Evolutionary conservation across 345 rosid species (phyloP).

Genomic region (Citrus sinensis): DNA sequence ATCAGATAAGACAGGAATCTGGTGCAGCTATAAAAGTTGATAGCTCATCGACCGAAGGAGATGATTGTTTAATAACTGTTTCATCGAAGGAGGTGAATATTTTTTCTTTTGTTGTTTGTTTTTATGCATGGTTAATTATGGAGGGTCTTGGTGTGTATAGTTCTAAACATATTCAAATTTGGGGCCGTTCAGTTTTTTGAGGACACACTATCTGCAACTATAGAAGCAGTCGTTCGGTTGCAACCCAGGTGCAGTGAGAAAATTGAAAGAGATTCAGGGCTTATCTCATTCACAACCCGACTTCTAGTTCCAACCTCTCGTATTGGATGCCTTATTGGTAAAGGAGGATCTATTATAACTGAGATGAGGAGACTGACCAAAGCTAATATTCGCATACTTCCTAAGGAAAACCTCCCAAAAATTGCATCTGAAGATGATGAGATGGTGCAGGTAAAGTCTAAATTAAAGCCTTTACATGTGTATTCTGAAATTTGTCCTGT

Average conservation of each 20-base stretch:
- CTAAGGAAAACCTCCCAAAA: constrained; percentile 87
- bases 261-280: constrained; percentile 92
- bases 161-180: constrained; percentile 13
- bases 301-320: constrained; percentile 86
- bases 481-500: constrained; percentile 1
- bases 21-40: constrained; percentile 88
- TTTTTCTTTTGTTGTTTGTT: not conserved
- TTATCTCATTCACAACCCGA: constrained; percentile 84
- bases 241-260: constrained; percentile 94
- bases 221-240: constrained; percentile 86
- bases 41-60: constrained; percentile 77
- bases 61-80: constrained; percentile 80
- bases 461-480: constrained; percentile 1
- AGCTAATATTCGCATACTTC: constrained; percentile 87
- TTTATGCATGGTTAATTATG: not conserved
- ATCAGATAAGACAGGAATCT: constrained; percentile 89
- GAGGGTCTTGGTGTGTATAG: not conserved
- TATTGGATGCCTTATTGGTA: constrained; percentile 97
- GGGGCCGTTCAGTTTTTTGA: constrained; percentile 56
- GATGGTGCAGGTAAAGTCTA: constrained; percentile 84
- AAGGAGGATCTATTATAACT: constrained; percentile 84
- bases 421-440: constrained; percentile 89
- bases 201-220: constrained; percentile 75
- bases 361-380: constrained; percentile 88
- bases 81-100: constrained; percentile 84